Percentiles rank a stretch among this genome's conserved stretches.
These are phyloP conservation scores for Rubroboletus pulcherrimus DNA, from an alignment of 768 basidiomycete species.

Conservation along the genomic window DNA sequence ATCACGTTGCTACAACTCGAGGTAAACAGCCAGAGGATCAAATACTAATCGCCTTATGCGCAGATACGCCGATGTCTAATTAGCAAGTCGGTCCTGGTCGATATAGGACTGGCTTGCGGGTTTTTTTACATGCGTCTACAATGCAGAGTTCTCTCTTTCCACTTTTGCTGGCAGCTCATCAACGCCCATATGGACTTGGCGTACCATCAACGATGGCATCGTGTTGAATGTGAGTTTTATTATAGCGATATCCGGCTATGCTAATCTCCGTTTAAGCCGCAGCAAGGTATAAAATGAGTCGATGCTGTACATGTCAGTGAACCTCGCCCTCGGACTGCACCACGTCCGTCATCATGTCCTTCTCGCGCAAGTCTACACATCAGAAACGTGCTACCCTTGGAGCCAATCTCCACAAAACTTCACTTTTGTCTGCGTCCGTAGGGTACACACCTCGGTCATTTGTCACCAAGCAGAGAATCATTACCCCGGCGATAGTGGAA, in stretches of 20 bases:
- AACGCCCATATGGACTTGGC: background rate
- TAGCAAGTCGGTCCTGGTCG: background rate
- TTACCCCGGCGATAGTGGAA: constrained; percentile 14
- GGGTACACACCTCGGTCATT: constrained; percentile 5
- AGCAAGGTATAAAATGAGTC: constrained; percentile 13
- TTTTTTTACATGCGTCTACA: constrained; percentile 1
- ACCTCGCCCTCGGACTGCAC: background rate
- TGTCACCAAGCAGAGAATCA: constrained; percentile 5
- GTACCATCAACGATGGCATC: constrained; percentile 14
- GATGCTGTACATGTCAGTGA: background rate
- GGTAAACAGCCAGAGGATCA: background rate
- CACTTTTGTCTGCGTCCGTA: constrained; percentile 13
- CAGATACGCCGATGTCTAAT: background rate
- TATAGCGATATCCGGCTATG: background rate
- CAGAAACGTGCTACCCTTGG: constrained; percentile 7
- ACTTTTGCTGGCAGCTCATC: constrained; percentile 4
- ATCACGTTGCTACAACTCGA: background rate
- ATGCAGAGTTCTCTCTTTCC: constrained; percentile 2
- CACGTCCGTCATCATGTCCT: constrained; percentile 17
- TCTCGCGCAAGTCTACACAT: constrained; percentile 9
- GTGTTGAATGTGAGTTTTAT: background rate
- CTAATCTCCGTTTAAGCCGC: background rate
- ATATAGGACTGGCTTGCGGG: background rate
- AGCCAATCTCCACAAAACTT: background rate
- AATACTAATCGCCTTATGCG: background rate